Conservation (phyloP, 495 filamentous ascomycete species). For the Lichina pygmaea region DNA sequence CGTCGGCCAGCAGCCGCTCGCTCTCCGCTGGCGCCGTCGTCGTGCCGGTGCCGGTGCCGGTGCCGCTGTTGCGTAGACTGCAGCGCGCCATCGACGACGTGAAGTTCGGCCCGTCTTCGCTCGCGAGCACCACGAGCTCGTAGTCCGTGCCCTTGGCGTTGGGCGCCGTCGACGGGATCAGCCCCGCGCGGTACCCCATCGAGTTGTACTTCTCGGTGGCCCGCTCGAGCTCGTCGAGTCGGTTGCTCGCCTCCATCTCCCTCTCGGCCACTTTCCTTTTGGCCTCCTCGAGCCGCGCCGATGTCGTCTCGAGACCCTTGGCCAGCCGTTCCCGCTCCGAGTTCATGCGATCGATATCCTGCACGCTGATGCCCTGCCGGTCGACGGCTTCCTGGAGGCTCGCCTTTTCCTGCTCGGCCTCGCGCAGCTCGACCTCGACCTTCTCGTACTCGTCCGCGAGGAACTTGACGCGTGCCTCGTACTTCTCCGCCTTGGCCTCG, state of each 20-base stretch:
- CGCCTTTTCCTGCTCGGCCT: conserved; percentile 55
- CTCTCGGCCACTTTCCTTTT: conserved; percentile 60
- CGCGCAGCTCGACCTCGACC: conserved; percentile 44
- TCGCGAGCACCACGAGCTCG: conserved; percentile 40
- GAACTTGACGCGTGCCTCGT: conserved; percentile 45
- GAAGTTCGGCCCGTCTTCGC: conserved; percentile 48
- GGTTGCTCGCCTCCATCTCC: conserved; percentile 53
- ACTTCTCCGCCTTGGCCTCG: conserved; percentile 56
- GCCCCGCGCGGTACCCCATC: conserved; percentile 70
- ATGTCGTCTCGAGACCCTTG: conserved; percentile 51
- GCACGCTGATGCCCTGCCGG: conserved; percentile 73
- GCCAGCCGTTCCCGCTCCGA: conserved; percentile 77
- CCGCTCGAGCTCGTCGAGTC: conserved; percentile 71
- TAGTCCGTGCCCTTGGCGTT: conserved; percentile 68
- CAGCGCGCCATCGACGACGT: conserved; percentile 40
- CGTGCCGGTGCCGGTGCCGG: conserved; percentile 13
- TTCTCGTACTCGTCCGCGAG: conserved; percentile 59
- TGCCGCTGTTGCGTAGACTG: conserved; percentile 13
- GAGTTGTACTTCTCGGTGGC: conserved; percentile 76
- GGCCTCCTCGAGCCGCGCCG: conserved; percentile 47
- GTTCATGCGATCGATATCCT: conserved; percentile 97
- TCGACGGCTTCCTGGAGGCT: conserved; percentile 65
- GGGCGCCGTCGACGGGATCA: conserved; percentile 57
- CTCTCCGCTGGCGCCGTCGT: conserved; percentile 14
- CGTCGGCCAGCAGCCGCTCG: conserved; percentile 51